Evolutionary conservation across 192 early-diverging fungal species (phyloP).

Genomic region (Podila horticola): DNA sequence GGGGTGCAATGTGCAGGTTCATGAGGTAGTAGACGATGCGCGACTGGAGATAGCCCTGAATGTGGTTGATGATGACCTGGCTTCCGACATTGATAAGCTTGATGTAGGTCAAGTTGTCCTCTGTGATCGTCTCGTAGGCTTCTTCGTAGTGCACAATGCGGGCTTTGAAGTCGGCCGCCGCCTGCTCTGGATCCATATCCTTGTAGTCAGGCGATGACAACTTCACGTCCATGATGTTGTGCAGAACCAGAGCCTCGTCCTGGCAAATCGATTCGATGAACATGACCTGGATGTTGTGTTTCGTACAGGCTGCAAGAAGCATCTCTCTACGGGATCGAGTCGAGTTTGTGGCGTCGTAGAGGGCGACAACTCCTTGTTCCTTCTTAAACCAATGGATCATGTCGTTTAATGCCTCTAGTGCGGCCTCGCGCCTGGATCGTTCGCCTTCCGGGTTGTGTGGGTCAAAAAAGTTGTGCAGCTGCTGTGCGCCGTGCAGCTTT

Average conservation of each 20-base stretch:
- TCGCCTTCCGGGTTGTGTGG: constrained; percentile 81
- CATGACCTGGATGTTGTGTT: constrained; percentile 88
- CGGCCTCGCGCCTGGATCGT: constrained; percentile 81
- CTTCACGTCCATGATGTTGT: constrained; percentile 97
- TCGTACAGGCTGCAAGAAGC: constrained; percentile 77
- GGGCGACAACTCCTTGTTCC: constrained; percentile 84
- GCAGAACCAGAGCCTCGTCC: constrained; percentile 84
- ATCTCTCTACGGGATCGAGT: constrained; percentile 82
- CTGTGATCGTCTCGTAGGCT: constrained; percentile 89
- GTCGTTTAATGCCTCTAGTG: constrained; percentile 85
- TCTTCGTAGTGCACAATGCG: constrained; percentile 94
- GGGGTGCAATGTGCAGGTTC: constrained; percentile 97
- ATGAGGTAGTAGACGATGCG: constrained; percentile 98
- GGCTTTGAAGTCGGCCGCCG: constrained; percentile 89
- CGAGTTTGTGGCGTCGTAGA: constrained; percentile 99
- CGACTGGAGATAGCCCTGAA: constrained; percentile 95
- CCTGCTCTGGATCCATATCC: constrained; percentile 85
- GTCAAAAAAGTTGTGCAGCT: constrained; percentile 92
- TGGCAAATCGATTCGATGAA: constrained; percentile 98
- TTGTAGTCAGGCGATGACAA: constrained; percentile 95
- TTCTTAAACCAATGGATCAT: constrained; percentile 93
- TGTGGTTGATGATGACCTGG: constrained; percentile 93
- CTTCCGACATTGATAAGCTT: constrained; percentile 96
- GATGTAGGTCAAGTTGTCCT: constrained; percentile 83
- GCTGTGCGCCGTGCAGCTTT: constrained; percentile 82